phyloP scores from a whole-genome alignment of 352 stramenopile species.

The Globisporangium nunn region DNA sequence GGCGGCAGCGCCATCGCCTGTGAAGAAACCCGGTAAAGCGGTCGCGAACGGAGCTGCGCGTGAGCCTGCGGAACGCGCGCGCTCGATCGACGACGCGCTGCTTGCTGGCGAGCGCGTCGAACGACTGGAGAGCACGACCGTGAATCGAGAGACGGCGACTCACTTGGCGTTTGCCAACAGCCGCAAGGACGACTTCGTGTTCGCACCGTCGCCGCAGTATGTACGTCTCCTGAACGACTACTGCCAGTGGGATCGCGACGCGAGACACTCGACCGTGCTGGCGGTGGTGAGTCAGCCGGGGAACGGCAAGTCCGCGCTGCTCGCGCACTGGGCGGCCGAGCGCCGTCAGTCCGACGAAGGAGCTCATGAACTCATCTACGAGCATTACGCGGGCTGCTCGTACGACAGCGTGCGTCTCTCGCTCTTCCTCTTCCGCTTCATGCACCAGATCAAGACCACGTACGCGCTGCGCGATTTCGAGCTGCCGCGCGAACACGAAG shows the following conservation, averaged over 20 bases:
- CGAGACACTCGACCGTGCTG: slow-evolving; percentile 31
- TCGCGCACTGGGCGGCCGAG: slow-evolving; percentile 62
- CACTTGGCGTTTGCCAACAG: slow-evolving; percentile 69
- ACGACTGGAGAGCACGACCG: slow-evolving; percentile 55
- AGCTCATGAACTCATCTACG: slow-evolving; percentile 62
- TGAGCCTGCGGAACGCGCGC: slow-evolving; percentile 7
- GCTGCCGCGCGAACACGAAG: slow-evolving; percentile 66
- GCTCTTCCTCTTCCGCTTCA: slow-evolving; percentile 76
- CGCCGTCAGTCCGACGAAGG: slow-evolving; percentile 25
- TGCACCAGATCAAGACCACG: slow-evolving; percentile 68
- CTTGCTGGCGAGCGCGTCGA: slow-evolving; percentile 17
- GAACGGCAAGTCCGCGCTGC: slow-evolving; percentile 69
- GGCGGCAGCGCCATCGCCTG: slow-evolving; percentile 13
- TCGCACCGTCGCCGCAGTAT: slow-evolving; percentile 52
- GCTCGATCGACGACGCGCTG: slow-evolving; percentile 19
- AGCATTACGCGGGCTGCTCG: slow-evolving; percentile 75
- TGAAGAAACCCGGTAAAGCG: slow-evolving; percentile 18
- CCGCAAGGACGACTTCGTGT: slow-evolving; percentile 64
- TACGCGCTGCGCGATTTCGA: slow-evolving; percentile 77
- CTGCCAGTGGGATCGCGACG: slow-evolving; percentile 37
- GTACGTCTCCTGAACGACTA: slow-evolving; percentile 63
- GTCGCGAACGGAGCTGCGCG: slow-evolving; percentile 2
- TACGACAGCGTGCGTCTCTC: slow-evolving; percentile 83
- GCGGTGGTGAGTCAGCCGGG: slow-evolving; percentile 57
- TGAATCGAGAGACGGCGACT: slow-evolving; percentile 66